phyloP scores from a whole-genome alignment of 441 rosid genomes.

The Metrosideros polymorpha region DNA sequence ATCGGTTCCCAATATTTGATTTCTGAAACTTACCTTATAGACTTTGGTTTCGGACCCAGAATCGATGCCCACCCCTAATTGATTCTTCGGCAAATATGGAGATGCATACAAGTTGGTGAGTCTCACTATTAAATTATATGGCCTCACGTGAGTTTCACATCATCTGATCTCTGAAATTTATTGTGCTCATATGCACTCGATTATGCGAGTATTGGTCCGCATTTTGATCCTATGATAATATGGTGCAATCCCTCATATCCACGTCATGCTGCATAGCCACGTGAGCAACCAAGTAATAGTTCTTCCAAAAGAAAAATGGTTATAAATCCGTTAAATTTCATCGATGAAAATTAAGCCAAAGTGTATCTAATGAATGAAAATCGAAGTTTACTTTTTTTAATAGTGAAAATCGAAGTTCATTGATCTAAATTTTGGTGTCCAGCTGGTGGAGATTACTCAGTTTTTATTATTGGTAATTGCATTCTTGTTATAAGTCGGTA shows the following conservation, averaged over 20 bases:
- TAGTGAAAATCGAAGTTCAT: not conserved
- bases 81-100: not conserved
- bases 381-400: no score
- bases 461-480: no score
- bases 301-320: no score
- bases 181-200: accelerated
- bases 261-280: no score
- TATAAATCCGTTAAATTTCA: not conserved
- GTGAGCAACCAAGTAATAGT: no score
- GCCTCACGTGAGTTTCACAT: not conserved
- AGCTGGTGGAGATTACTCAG: not conserved
- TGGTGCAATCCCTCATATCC: not conserved
- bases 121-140: not conserved
- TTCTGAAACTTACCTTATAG: not conserved
- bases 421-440: not conserved
- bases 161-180: accelerated
- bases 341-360: not conserved
- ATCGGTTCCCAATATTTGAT: not conserved
- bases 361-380: not conserved
- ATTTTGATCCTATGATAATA: not conserved
- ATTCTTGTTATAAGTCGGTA: no score
- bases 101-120: not conserved
- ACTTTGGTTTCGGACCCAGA: not conserved
- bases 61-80: not conserved
- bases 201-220: not conserved